phyloP scores from a whole-genome alignment of 2,329 filamentous ascomycete genomes.

The Colletotrichum tropicicola region DNA sequence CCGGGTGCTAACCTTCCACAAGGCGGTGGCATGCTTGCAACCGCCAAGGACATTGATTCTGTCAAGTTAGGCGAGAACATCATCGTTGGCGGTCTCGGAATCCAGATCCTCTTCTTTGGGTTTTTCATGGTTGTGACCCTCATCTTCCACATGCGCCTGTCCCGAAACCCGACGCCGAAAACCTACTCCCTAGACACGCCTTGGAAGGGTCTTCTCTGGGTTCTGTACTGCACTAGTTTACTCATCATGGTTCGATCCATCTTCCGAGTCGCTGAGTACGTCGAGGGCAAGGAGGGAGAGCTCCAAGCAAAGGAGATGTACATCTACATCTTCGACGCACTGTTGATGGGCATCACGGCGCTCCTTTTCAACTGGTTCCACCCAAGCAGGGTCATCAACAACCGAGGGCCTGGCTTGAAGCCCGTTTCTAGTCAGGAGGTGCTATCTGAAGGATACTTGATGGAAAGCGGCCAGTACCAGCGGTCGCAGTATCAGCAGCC shows the following conservation, averaged over 20 bases:
- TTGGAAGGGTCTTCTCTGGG: conserved; percentile 40
- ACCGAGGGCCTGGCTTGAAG: not conserved
- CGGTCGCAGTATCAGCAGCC: not conserved
- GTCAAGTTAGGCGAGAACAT: conserved; percentile 51
- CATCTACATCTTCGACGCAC: conserved; percentile 49
- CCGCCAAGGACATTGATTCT: conserved; percentile 31
- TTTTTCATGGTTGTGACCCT: conserved; percentile 59
- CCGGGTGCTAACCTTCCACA: not conserved
- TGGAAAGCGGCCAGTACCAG: conserved; percentile 20
- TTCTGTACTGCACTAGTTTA: conserved; percentile 37
- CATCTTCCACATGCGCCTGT: conserved; percentile 52
- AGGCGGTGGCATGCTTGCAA: conserved; percentile 33
- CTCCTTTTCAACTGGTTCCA: conserved; percentile 31
- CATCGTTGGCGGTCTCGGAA: conserved; percentile 59
- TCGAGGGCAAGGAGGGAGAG: conserved; percentile 42
- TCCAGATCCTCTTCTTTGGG: conserved; percentile 65
- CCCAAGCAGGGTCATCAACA: conserved; percentile 30
- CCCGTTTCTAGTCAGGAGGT: conserved; percentile 11
- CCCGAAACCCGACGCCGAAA: conserved; percentile 20
- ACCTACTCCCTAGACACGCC: conserved; percentile 35
- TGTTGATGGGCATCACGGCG: conserved; percentile 41
- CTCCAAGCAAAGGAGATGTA: conserved; percentile 45
- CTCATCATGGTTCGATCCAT: conserved; percentile 51
- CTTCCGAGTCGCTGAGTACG: conserved; percentile 54
- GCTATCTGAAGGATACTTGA: conserved; percentile 11